phyloP scores from a whole-genome alignment of 2,329 filamentous ascomycete species.

The Pyricularia pennisetigena region DNA sequence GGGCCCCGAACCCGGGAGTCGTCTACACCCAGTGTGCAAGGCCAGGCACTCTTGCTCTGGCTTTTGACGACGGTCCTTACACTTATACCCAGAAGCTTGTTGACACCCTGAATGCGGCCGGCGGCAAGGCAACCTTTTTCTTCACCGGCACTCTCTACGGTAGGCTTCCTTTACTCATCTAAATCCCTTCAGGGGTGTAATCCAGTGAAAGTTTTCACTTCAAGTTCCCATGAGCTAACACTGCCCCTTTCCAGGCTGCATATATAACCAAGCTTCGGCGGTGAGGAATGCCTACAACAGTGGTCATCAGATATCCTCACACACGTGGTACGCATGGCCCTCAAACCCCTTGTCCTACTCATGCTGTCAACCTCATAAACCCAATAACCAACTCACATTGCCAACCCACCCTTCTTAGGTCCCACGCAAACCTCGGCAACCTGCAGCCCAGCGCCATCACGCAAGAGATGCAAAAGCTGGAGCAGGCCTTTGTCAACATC shows the following conservation, averaged over 20 bases:
- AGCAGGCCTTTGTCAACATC: slow-evolving; percentile 40
- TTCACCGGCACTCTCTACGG: slow-evolving; percentile 39
- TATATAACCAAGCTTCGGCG: slow-evolving; percentile 38
- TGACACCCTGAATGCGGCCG: slow-evolving; percentile 36
- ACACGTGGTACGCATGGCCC: slow-evolving; percentile 32
- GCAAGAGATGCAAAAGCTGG: slow-evolving; percentile 37
- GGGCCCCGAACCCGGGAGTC: slow-evolving; percentile 27
- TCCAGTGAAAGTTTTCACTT: too few species aligned
- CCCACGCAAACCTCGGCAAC: slow-evolving; percentile 33
- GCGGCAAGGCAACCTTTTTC: slow-evolving; percentile 44
- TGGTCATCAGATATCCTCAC: slow-evolving; percentile 44
- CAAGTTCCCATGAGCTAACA: background rate
- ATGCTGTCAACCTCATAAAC: background rate
- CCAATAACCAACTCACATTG: background rate
- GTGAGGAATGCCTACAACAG: slow-evolving; percentile 40
- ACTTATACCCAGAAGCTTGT: slow-evolving; percentile 36
- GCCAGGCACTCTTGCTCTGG: slow-evolving; percentile 36
- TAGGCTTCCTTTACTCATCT: slow-evolving; percentile 12
- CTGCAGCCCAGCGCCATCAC: slow-evolving; percentile 27
- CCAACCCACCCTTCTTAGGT: slow-evolving; percentile 19
- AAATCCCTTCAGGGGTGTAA: background rate
- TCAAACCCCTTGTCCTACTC: too few species aligned
- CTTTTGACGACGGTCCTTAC: slow-evolving; percentile 44
- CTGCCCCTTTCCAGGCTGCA: slow-evolving; percentile 23
- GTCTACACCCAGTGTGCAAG: slow-evolving; percentile 34